A percentile compares a stretch with the other conserved stretches of the same genome.
phyloP scores from a whole-genome alignment of 257 asterid species.

The Nyctanthes arbortristis region DNA sequence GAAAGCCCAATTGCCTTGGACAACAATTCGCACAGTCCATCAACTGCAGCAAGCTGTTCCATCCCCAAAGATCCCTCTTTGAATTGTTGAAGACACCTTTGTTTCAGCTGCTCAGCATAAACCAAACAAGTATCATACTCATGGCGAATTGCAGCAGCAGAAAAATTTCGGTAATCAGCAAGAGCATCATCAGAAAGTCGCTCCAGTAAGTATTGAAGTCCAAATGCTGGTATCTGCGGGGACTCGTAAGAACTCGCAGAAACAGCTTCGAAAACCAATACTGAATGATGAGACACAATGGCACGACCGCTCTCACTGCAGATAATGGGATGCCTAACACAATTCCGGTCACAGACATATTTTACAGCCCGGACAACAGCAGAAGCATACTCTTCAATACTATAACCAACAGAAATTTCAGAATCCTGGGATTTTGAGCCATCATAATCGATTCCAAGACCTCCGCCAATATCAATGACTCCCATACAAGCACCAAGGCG shows the following conservation, averaged over 20 bases:
- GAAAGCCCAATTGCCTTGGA: constrained; percentile 65
- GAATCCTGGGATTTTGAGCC: constrained; percentile 83
- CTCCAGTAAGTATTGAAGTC: constrained; percentile 56
- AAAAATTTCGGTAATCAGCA: constrained; percentile 58
- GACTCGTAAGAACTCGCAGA: constrained; percentile 50
- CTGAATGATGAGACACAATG: constrained; percentile 93
- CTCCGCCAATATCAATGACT: constrained; percentile 92
- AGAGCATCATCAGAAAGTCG: constrained; percentile 56
- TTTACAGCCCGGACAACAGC: constrained; percentile 77
- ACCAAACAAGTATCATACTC: constrained; percentile 63
- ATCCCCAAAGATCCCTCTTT: constrained; percentile 74
- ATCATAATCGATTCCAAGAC: constrained; percentile 92
- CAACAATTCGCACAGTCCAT: constrained; percentile 72
- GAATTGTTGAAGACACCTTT: constrained; percentile 80
- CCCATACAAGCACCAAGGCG: constrained; percentile 88
- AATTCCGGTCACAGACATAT: constrained; percentile 61
- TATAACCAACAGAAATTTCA: constrained; percentile 76
- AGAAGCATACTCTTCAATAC: constrained; percentile 72
- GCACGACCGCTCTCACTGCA: constrained; percentile 99
- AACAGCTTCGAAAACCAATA: constrained; percentile 74
- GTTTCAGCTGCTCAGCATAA: constrained; percentile 83
- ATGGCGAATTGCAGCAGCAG: constrained; percentile 64
- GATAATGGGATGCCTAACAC: constrained; percentile 72
- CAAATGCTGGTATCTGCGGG: constrained; percentile 43
- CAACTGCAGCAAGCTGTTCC: constrained; percentile 84